Base-by-base conservation (phyloP, 352 stramenopile species). In the Globisporangium abappressorium region DNA sequence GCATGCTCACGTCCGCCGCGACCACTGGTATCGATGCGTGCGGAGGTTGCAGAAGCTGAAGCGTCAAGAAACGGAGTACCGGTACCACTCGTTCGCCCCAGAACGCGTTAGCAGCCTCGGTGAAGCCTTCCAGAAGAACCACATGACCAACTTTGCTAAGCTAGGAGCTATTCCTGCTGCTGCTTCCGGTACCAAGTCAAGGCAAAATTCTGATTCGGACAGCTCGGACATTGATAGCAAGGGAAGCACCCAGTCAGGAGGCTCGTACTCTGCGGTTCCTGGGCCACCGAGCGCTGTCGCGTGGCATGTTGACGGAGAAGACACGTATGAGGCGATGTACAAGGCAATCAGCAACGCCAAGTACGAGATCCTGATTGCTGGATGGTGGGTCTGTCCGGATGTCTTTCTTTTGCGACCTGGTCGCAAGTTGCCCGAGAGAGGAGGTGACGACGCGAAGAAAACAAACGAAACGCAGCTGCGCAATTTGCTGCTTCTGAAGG, bases 341-440 rank as follows among this genome's bases (percentile, higher is more conserved):
- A 82, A 94, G 46, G 90, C 90, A n/a, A 91, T 98, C 60, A 81
- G 75, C 9, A 84, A 82, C 36, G 91, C 92, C 6, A 95, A 93
- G 76, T 91, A 87, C 62, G 84, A 97, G 62, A 94, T 98, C 30
- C 75, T 97, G 46, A 97, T 98, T 66, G 89, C 90, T 15, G 92
- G 87, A 18, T 98, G 92, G 92, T 97, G 92, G 89, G 80, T 97
- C 14, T 89, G 81, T 59, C 90, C 90, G 0, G 86, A 95, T 65
- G 60, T 97, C 57, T 90, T 91, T n/a, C 72, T 98, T 51, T 64
- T 93, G 12, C 78, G 92, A 26, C 85, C 85, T 28, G 63, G 77
- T 5, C 77, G 84, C 36, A 90, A 92, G 57, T 58, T 94, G 30
- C 72, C 74, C 4, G 66, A 76, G 43, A 75, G 82, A 71, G 62